Evolutionary conservation across 1,284 basidiomycete species (phyloP).

Genomic region (Leccinum solheimii): DNA sequence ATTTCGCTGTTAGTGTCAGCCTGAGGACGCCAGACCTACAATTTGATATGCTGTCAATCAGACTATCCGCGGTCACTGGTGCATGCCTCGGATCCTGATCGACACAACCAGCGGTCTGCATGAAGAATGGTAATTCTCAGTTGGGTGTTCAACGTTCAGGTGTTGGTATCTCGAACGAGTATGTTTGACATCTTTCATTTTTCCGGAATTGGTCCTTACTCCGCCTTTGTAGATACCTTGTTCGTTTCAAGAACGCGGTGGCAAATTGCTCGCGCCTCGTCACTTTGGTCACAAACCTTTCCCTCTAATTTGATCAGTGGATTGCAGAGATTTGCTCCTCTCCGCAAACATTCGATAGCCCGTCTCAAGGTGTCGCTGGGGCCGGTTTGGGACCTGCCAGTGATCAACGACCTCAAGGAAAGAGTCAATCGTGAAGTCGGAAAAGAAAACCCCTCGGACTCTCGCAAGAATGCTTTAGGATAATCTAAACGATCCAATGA

Average conservation of each 20-base stretch:
- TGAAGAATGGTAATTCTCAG: constrained; percentile 13
- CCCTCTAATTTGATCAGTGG: constrained; percentile 51
- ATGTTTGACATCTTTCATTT: constrained; percentile 19
- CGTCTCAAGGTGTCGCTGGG: constrained; percentile 29
- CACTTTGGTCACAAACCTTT: constrained; percentile 43
- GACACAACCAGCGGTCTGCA: too few species aligned
- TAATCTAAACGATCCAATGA: constrained; percentile 22
- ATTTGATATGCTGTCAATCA: too few species aligned
- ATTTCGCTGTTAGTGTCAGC: too few species aligned
- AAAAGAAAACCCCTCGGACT: constrained; percentile 30
- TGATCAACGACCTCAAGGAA: constrained; percentile 41
- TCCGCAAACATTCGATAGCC: constrained; percentile 41
- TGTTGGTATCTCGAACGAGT: constrained; percentile 60
- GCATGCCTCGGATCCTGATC: too few species aligned
- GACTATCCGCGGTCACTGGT: too few species aligned
- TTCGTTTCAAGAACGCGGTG: constrained; percentile 58
- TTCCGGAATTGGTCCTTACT: background rate
- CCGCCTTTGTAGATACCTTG: constrained; percentile 46
- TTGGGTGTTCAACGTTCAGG: constrained; percentile 36
- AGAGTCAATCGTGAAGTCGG: constrained; percentile 36
- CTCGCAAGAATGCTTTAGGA: constrained; percentile 4
- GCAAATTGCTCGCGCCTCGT: constrained; percentile 48
- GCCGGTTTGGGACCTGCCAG: constrained; percentile 34
- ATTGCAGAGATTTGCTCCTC: constrained; percentile 36
- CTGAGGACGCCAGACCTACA: too few species aligned